A percentile compares a stretch with the other conserved stretches of the same genome.
Evolutionary conservation across 106 monocot species (phyloP).

Genomic region (Allium fistulosum): DNA sequence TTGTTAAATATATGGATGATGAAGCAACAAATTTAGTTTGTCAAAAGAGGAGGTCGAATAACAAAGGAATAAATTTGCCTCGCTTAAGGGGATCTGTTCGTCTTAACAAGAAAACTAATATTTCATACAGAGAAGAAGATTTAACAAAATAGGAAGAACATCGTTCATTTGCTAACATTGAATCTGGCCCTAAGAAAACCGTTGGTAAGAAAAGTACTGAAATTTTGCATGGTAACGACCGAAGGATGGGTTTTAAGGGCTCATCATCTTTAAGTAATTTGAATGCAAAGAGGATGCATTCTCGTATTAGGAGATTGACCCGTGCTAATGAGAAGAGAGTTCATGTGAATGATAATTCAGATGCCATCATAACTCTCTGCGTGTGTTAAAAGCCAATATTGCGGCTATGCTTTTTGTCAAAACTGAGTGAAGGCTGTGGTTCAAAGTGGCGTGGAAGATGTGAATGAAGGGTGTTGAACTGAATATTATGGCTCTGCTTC

Average conservation of each 20-base stretch:
- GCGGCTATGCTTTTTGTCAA: too few species aligned
- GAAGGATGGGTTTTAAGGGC: background rate
- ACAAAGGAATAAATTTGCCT: background rate
- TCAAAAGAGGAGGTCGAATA: background rate
- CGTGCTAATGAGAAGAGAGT: slow-evolving; percentile 28
- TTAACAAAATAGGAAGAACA: background rate
- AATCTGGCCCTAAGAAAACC: background rate
- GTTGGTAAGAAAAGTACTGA: slow-evolving; percentile 5
- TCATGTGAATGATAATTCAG: slow-evolving; percentile 8
- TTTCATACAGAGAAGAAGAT: background rate
- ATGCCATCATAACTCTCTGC: too few species aligned
- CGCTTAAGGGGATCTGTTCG: slow-evolving; percentile 4
- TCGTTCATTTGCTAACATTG: background rate
- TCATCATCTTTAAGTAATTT: background rate
- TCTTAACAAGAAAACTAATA: slow-evolving; percentile 7
- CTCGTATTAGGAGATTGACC: slow-evolving; percentile 16
- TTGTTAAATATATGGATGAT: background rate
- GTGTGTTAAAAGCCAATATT: too few species aligned
- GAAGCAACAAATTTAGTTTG: slow-evolving; percentile 4
- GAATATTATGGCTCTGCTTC: too few species aligned
- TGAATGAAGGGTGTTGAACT: too few species aligned
- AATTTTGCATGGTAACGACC: slow-evolving; percentile 1
- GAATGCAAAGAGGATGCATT: background rate
- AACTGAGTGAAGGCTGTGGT: too few species aligned
- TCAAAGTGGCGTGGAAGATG: too few species aligned